Evolutionary conservation across 164 flowering plant genomes (phyloP), one percentile per base, ranked within the genome.

Genomic region (Buxus sempervirens): DNA sequence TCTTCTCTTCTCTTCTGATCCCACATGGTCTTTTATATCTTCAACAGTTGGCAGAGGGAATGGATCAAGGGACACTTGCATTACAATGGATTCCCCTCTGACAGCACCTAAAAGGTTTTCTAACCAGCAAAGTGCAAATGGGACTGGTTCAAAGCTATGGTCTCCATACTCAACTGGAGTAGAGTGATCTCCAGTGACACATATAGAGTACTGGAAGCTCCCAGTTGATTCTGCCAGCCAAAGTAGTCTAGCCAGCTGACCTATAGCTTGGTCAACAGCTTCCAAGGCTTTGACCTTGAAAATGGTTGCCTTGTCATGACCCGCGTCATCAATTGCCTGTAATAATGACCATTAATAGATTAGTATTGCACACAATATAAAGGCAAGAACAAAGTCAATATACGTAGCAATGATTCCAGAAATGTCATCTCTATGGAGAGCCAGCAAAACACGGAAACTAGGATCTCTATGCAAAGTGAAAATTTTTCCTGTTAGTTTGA

Each of bases 121-220:
- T 68, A 94, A 77, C 32, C 78, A 84, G 76, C 97, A 90, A 2
- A 94, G 54, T 25, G 97, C 56, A 65, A 92, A 90, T 61, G 98
- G 98, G 62, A 95, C 97, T 6, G 96, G 87, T 75, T 95, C 97
- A 59, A 91, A 95, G 82, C 98, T 92, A 81, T 95, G 98, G 66
- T 95, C 98, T 64, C 98, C 98, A 74, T 94, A 94, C 62, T 91
- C 98, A 41, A 91, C 97, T 14, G 97, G 98, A 27, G 98, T 91
- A 56, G 98, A 95, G 78, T 95, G 98, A 72, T 95, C 98, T 19
- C 96, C 97, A 15, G 98, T 92, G 68, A 95, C 86, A 68, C 98
- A 95, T 13, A 95, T 67, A 41, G 75, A 88, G 76, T 88, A 95
- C 20, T 83, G 73, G 61, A 82, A 95, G 0, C 72, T 71, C 51